Conservation (phyloP, 257 asterid genomes). For the Solanum okadae region DNA sequence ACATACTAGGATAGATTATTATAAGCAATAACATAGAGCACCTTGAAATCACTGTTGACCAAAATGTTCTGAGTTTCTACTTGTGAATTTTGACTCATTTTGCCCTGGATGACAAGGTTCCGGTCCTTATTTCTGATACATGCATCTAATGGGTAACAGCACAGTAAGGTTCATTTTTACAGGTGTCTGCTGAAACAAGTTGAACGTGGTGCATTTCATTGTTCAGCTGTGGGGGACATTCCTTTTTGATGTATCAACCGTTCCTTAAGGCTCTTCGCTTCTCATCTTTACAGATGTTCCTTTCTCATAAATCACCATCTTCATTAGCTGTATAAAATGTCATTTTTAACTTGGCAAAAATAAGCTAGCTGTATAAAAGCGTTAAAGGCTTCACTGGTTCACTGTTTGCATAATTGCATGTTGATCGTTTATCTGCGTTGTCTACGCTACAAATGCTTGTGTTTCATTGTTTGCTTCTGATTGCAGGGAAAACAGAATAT, state of each 20-base stretch:
- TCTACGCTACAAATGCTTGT: neutral
- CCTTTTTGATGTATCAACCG: neutral
- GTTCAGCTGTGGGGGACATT: neutral
- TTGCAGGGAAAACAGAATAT: conserved; percentile 83
- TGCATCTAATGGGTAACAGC: neutral
- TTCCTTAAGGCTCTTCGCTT: neutral
- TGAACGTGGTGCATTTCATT: neutral
- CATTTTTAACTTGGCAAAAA: neutral
- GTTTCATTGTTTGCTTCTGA: neutral
- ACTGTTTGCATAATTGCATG: neutral
- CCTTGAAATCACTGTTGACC: neutral
- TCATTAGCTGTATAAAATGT: neutral
- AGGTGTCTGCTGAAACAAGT: neutral
- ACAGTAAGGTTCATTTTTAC: neutral
- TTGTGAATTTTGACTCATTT: neutral
- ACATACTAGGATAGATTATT: neutral
- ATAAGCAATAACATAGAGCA: neutral
- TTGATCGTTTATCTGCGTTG: neutral
- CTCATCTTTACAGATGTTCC: neutral
- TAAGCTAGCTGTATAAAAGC: neutral
- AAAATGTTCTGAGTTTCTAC: neutral
- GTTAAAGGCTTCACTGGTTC: neutral
- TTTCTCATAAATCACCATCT: neutral
- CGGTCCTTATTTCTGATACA: neutral
- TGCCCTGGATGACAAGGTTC: neutral